Base-by-base conservation (phyloP, 441 rosid species). In the Bruguiera hainesii region DNA sequence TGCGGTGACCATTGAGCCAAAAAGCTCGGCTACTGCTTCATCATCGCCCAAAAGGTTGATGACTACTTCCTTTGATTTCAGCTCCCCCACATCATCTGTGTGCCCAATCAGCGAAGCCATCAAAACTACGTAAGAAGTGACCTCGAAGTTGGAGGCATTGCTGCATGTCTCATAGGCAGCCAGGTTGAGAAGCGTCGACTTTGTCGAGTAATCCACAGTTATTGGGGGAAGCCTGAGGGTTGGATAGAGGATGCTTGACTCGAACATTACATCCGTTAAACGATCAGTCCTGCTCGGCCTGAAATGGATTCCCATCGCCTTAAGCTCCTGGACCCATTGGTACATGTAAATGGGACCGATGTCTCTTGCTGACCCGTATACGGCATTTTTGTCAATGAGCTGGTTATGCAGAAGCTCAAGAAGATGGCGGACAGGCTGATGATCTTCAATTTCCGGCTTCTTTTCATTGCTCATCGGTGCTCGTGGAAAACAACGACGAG, bases 71-170 rank as follows among this genome's bases (percentile, higher is more conserved):
- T 21, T 21, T 1, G 63, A 57, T 18, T 70, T 59, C 37, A 77
- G 50, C 26, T 19, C 73, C n/a, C 11, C 66, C 3, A 77, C 78
- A 18, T 77, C 79, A 6, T 65, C 65, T 1, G 71, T 33, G 0
- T 73, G 46, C 26, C 73, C 59, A 10, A 78, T 68, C 19, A 78
- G 25, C 0, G 67, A 53, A 35, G 75, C 70, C 5, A 75, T 53
- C 61, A 70, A 68, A 33, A 21, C 33, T 3, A 76, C 31, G 52
- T 78, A 81, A 15, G 80, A 76, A 2, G 63, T 65, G 53, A 78
- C 50, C 1, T 23, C n/a, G 1, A 15, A 35, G 3, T 60, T 25
- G 15, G 28, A 29, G 0, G 4, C 6, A n/a, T 9, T 51, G 6
- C 15, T 26, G 33, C 29, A 42, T 6, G 13, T 20, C 18, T 19